These are phyloP conservation scores for Calocera cornea DNA, from an alignment of 768 basidiomycete species.

Conservation along the genomic window DNA sequence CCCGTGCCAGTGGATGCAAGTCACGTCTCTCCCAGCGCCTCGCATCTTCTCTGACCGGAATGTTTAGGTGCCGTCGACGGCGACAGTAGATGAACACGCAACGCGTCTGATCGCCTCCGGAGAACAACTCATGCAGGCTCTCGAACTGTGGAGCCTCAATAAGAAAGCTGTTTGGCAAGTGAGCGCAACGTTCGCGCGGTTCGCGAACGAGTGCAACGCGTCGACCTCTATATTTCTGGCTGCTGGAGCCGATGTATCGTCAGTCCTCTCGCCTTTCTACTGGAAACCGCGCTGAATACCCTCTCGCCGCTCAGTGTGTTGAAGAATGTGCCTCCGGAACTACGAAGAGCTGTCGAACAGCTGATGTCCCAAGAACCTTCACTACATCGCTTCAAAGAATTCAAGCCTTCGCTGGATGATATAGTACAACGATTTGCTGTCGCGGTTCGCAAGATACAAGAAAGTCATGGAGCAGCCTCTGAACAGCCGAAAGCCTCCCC, in stretches of 20 bases:
- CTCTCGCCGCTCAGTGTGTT: background rate
- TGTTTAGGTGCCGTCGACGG: background rate
- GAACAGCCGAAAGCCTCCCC: background rate
- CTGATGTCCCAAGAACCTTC: background rate
- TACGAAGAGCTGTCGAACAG: background rate
- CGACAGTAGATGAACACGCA: background rate
- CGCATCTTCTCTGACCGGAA: background rate
- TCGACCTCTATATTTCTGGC: background rate
- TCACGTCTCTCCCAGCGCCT: background rate
- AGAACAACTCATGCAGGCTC: background rate
- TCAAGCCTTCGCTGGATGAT: background rate
- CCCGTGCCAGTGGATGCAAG: background rate
- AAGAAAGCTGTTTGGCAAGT: conserved; percentile 4
- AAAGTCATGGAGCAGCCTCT: background rate
- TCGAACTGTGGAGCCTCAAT: background rate
- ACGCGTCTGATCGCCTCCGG: background rate
- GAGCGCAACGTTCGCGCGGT: background rate
- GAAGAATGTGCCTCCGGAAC: background rate
- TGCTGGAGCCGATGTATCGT: background rate
- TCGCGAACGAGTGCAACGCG: background rate
- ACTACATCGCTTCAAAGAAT: background rate
- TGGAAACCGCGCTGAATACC: background rate
- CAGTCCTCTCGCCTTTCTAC: background rate
- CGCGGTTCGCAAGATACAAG: background rate
- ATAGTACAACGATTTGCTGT: background rate